Conservation (phyloP, 805 yeast species). For the Yamadazyma ubonensis region DNA sequence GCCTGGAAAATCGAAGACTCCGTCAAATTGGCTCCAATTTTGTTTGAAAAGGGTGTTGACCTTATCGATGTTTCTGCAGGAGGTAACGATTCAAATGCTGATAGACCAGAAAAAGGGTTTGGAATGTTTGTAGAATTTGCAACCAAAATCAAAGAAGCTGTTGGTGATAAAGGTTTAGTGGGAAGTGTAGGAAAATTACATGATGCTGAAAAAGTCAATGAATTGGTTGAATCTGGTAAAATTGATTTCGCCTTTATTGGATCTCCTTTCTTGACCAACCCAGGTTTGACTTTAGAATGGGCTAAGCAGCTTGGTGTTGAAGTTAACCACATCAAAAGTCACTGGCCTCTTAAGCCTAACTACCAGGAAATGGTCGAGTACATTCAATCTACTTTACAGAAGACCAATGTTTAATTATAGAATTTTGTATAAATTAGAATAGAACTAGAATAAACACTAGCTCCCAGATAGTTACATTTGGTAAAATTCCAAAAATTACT, state of each 20-base stretch:
- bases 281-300: conserved; percentile 49
- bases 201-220: conserved; percentile 32
- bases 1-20: conserved; percentile 49
- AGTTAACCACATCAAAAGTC: conserved; percentile 18
- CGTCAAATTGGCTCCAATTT: conserved; percentile 35
- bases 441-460: neutral
- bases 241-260: conserved; percentile 53
- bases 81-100: conserved; percentile 39
- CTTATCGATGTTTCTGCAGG: conserved; percentile 57
- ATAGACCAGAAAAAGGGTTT: conserved; percentile 17
- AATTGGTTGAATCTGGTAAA: conserved; percentile 39
- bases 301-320: conserved; percentile 50
- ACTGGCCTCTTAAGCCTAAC: conserved; percentile 27
- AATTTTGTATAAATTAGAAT: neutral
- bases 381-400: conserved; percentile 6
- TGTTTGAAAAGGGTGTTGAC: conserved; percentile 47
- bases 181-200: conserved; percentile 49
- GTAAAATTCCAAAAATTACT: too few relatives aligned
- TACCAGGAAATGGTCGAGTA: conserved; percentile 13
- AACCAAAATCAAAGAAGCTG: conserved; percentile 39
- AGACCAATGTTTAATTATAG: neutral
- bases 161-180: conserved; percentile 43
- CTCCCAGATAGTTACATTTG: neutral
- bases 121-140: conserved; percentile 44
- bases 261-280: conserved; percentile 44